Percentiles rank a stretch among this genome's conserved stretches.
These are phyloP conservation scores for Earliella scabrosa DNA, from an alignment of 1,284 basidiomycete species.

Conservation along the genomic window DNA sequence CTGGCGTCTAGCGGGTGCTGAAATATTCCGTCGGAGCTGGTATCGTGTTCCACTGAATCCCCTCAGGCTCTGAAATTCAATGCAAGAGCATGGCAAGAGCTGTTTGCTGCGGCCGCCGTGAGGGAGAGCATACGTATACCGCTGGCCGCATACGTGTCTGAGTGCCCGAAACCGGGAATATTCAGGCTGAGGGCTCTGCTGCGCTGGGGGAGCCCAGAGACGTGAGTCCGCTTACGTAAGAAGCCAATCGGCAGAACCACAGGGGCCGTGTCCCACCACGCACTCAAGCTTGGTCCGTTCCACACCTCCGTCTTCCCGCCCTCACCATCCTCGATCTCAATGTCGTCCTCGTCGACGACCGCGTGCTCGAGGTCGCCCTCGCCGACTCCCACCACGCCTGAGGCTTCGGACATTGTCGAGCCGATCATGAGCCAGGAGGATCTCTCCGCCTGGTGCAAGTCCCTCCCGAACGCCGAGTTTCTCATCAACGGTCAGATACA, in stretches of 20 bases:
- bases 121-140: too few species aligned
- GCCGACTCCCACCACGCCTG: slow-evolving; percentile 70
- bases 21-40: not conserved
- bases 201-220: not conserved
- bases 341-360: slow-evolving; percentile 60
- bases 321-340: slow-evolving; percentile 20
- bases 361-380: slow-evolving; percentile 66
- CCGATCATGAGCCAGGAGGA: slow-evolving; percentile 55
- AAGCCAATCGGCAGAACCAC: not conserved
- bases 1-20: not conserved
- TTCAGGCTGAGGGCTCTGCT: too few species aligned
- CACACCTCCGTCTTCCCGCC: slow-evolving; percentile 4
- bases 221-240: slow-evolving; percentile 13
- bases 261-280: not conserved
- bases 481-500: slow-evolving; percentile 32
- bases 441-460: slow-evolving; percentile 61
- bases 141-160: too few species aligned
- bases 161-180: too few species aligned
- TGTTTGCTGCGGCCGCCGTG: not conserved
- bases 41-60: not conserved
- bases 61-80: not conserved
- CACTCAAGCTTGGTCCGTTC: not conserved
- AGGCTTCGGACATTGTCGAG: slow-evolving; percentile 56
- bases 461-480: slow-evolving; percentile 46
- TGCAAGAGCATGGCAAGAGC: not conserved